Evolutionary conservation across 148 eudicot genomes (phyloP).

Genomic region (Diospyros kaki): DNA sequence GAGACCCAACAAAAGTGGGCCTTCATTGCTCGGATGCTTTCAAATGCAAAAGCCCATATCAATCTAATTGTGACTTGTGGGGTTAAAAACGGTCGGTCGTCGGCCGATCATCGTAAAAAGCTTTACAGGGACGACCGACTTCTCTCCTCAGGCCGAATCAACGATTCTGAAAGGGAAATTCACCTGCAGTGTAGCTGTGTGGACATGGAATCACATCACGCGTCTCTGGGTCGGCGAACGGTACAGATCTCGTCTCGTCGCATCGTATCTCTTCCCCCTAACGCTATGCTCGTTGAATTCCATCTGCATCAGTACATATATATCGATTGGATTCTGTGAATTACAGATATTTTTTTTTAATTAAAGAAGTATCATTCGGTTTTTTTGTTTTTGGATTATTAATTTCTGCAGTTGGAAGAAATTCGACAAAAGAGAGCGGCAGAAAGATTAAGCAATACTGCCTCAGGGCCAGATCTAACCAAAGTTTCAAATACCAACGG

Average conservation of each 20-base stretch:
- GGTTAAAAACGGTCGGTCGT: too few relatives aligned
- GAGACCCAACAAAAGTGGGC: too few relatives aligned
- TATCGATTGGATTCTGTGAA: too few relatives aligned
- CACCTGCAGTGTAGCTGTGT: too few relatives aligned
- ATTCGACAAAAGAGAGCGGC: conserved; percentile 91
- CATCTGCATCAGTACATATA: too few relatives aligned
- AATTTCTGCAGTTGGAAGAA: conserved; percentile 55
- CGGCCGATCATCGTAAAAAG: not conserved
- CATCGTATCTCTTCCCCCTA: not conserved
- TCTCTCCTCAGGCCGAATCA: not conserved
- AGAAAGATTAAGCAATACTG: conserved; percentile 67
- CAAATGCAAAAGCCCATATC: not conserved
- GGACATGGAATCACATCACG: conserved; percentile 21
- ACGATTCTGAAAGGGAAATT: conserved; percentile 1
- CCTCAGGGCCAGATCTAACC: conserved; percentile 83
- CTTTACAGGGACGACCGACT: conserved; percentile 1
- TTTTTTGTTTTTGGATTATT: not conserved
- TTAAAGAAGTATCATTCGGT: not conserved
- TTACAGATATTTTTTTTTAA: not conserved
- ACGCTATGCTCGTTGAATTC: not conserved
- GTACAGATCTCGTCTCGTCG: conserved; percentile 24
- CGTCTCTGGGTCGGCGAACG: conserved; percentile 41
- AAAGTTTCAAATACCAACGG: conserved; percentile 45
- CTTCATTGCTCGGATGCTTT: too few relatives aligned
- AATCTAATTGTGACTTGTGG: not conserved